A percentile compares a stretch with the other conserved stretches of the same genome.
Conservation (phyloP, 1,284 basidiomycete genomes). For the Ganoderma resinaceum region DNA sequence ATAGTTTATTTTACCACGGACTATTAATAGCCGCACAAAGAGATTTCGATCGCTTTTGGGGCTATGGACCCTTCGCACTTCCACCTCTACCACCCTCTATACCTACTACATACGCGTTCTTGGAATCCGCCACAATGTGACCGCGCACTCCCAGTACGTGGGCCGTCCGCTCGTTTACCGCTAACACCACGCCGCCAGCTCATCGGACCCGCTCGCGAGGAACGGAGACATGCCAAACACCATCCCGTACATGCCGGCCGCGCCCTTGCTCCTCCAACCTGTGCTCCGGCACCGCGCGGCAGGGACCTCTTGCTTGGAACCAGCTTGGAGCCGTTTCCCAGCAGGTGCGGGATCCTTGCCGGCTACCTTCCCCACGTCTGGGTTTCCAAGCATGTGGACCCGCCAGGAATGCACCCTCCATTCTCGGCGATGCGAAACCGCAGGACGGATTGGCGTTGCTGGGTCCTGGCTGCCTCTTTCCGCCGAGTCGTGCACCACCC, state of each 20-base stretch:
- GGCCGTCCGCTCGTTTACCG: constrained; percentile 14
- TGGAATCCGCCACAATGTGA: constrained; percentile 5
- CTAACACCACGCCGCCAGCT: constrained; percentile 5
- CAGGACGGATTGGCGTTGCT: constrained; percentile 10
- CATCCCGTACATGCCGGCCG: constrained; percentile 3
- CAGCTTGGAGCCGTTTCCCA: background rate
- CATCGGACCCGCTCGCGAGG: constrained; percentile 3
- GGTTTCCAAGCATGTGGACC: background rate
- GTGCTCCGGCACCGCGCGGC: background rate
- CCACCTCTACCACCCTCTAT: constrained; percentile 8
- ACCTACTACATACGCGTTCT: constrained; percentile 5
- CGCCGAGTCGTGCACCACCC: background rate
- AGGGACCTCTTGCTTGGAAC: background rate
- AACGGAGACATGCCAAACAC: constrained; percentile 1
- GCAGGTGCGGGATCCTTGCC: background rate
- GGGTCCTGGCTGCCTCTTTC: background rate
- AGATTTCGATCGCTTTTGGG: constrained; percentile 20
- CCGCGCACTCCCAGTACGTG: background rate
- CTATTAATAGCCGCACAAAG: constrained; percentile 32
- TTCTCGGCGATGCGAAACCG: constrained; percentile 2
- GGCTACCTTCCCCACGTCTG: background rate
- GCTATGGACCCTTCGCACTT: constrained; percentile 30
- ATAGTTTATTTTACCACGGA: constrained; percentile 33
- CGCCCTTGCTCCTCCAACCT: background rate
- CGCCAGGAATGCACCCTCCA: constrained; percentile 1